Conservation (phyloP, 2,329 filamentous ascomycete species). For the Alternaria conjuncta region DNA sequence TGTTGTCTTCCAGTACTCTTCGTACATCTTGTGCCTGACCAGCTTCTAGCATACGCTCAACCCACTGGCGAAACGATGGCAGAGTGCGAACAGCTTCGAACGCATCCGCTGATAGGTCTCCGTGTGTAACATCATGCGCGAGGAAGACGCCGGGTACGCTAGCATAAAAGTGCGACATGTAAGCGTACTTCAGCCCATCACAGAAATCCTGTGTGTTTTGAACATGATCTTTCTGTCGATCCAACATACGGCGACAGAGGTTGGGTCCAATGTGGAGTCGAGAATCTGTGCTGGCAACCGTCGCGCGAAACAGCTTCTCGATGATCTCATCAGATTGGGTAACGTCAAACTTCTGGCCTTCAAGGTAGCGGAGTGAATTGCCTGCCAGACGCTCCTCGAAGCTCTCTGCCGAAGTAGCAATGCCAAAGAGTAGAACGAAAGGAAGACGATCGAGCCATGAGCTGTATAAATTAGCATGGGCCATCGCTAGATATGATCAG, state of each 20-base stretch:
- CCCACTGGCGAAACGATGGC: conserved; percentile 64
- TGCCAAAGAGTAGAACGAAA: conserved; percentile 77
- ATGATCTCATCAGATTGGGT: conserved; percentile 74
- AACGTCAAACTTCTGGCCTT: conserved; percentile 78
- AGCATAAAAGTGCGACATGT: conserved; percentile 86
- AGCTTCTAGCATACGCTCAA: conserved; percentile 51
- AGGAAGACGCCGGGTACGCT: conserved; percentile 74
- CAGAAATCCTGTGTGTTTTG: conserved; percentile 77
- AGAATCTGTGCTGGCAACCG: conserved; percentile 64
- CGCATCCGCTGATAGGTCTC: conserved; percentile 64
- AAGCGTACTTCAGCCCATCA: conserved; percentile 75
- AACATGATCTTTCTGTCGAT: conserved; percentile 77
- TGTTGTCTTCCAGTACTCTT: conserved; percentile 66
- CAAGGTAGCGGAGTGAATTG: conserved; percentile 69
- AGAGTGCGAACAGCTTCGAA: conserved; percentile 71
- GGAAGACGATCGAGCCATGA: conserved; percentile 78
- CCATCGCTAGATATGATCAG: too few species aligned
- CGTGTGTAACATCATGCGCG: conserved; percentile 41
- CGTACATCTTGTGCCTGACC: conserved; percentile 53
- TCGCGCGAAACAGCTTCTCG: conserved; percentile 72
- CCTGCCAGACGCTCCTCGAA: conserved; percentile 77
- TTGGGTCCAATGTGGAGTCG: conserved; percentile 68
- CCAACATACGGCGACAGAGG: conserved; percentile 68
- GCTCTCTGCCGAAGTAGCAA: conserved; percentile 81
- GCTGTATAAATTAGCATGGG: conserved; percentile 44